Evolutionary conservation across 108 stramenopile genomes (phyloP), one percentile per base, ranked within the genome.

Genomic region (Conticribra weissflogii): DNA sequence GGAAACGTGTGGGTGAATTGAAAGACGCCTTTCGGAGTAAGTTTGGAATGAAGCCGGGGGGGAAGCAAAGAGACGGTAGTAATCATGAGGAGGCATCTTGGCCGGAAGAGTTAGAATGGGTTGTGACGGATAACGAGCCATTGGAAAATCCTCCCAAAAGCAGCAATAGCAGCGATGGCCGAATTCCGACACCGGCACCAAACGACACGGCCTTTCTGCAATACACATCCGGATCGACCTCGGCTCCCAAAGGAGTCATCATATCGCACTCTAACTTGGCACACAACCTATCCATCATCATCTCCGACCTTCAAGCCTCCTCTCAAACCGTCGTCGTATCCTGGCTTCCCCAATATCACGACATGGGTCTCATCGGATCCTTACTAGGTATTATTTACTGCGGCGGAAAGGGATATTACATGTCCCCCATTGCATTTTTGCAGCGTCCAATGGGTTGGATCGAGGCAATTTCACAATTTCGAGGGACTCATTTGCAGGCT

Each of bases 341-440:
- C 4, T 99, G 99, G 98, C 83, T 99, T n/a, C 99, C 96, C 0
- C 98, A 99, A 82, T 99, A 99, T 76, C 99, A 99, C 69, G 99
- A 99, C 73, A 99, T 99, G 99, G 99, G 98, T 18, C 83, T 99
- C 36, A 99, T 99, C 57, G 99, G 98, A 33, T 88, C 91, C 7
- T 86, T 97, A 45, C 78, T 99, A 3, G 98, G 98, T 23, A 58
- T 85, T 5, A 69, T 98, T 16, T 98, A 95, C 59, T 98, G 98
- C 66, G 98, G 99, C 8, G 98, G 98, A 46, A 79, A 76, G 52
- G 98, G 98, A 0, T 96, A 87, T 68, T 99, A 98, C 85, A 84
- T 98, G 85, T 96, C 95, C 16, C 99, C 98, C 0, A 64, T 99
- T 16, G 79, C 89, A 21, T 99, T 99, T 58, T 63, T 99, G 24